Evolutionary conservation across 148 eudicot genomes (phyloP).

Genomic region (Rhododendron simsii): DNA sequence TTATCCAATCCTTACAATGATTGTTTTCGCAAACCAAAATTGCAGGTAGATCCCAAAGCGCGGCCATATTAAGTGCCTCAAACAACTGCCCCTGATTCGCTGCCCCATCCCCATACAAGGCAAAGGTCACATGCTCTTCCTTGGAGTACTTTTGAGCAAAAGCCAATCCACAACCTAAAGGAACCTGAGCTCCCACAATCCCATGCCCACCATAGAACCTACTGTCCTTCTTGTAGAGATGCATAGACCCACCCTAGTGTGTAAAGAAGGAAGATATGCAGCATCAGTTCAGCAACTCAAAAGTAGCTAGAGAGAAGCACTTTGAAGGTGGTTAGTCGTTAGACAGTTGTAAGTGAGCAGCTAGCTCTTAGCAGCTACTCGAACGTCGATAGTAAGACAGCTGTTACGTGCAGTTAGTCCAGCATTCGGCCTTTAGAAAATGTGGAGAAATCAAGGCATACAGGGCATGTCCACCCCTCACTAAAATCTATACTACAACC

Average conservation of each 20-base stretch:
- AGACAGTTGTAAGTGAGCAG: neutral
- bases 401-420: neutral
- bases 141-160: conserved; percentile 90
- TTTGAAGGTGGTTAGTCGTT: neutral
- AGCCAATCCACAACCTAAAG: conserved; percentile 78
- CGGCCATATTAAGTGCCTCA: conserved; percentile 96
- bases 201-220: conserved; percentile 97
- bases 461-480: neutral
- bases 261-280: neutral
- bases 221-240: conserved; percentile 70
- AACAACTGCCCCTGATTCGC: conserved; percentile 96
- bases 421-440: neutral
- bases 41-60: conserved; percentile 94
- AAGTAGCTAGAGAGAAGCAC: neutral
- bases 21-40: conserved; percentile 96
- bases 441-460: neutral
- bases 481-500: neutral
- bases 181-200: conserved; percentile 94
- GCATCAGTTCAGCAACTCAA: neutral
- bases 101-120: conserved; percentile 93
- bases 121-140: conserved; percentile 69
- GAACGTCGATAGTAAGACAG: neutral
- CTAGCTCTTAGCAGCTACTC: neutral
- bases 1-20: conserved; percentile 49
- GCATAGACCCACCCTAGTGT: conserved; percentile 86